These are phyloP conservation scores for Beta vulgaris DNA, from an alignment of 148 eudicot species.

Conservation along the genomic window DNA sequence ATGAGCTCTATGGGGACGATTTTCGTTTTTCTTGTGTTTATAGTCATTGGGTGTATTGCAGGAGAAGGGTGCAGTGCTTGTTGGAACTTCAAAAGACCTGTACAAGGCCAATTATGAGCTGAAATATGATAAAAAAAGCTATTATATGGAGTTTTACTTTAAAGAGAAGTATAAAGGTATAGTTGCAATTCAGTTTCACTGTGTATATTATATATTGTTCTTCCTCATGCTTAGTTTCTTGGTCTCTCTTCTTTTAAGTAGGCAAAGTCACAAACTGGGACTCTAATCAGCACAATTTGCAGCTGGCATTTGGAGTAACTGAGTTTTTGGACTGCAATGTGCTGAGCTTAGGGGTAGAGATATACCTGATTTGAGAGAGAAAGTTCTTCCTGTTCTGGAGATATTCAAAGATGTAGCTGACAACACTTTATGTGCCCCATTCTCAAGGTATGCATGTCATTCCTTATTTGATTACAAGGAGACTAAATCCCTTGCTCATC, in stretches of 20 bases:
- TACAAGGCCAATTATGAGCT: constrained; percentile 64
- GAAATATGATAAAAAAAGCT: constrained; percentile 69
- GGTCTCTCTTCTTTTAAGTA: constrained; percentile 21
- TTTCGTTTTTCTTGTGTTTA: neutral
- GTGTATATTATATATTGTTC: neutral
- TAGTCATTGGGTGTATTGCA: constrained; percentile 23
- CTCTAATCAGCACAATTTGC: constrained; percentile 64
- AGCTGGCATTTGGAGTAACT: constrained; percentile 86
- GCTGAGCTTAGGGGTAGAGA: no score
- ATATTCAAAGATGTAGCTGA: no score
- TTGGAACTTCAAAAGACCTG: constrained; percentile 51
- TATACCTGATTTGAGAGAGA: no score
- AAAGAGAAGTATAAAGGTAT: constrained; percentile 50
- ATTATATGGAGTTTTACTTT: constrained; percentile 84
- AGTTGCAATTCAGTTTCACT: neutral
- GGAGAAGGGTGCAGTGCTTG: constrained; percentile 69
- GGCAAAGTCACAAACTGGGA: constrained; percentile 67
- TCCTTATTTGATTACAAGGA: no score
- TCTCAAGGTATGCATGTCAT: no score
- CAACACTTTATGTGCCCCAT: no score
- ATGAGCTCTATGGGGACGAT: neutral
- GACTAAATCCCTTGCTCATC: no score
- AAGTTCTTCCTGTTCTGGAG: no score
- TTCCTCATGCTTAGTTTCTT: constrained; percentile 4
- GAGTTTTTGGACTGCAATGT: constrained; percentile 94